These are phyloP conservation scores for Tylopilus felleus DNA, from an alignment of 768 basidiomycete genomes.

Conservation along the genomic window DNA sequence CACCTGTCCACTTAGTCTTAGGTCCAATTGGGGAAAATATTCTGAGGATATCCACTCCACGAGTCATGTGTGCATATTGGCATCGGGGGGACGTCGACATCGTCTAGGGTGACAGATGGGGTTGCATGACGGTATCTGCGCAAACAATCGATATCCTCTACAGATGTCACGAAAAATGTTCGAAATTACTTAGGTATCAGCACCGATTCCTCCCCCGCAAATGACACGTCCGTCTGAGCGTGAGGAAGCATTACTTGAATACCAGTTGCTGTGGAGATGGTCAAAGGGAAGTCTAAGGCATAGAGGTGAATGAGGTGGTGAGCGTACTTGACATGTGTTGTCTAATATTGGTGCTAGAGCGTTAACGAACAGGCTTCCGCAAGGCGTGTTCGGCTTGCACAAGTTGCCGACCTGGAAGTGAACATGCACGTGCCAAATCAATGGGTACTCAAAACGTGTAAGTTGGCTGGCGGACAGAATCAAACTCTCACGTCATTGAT, in stretches of 20 bases:
- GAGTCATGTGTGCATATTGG: neutral
- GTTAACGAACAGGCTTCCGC: neutral
- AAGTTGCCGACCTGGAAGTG: neutral
- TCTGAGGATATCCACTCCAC: conserved; percentile 31
- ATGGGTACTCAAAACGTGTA: conserved; percentile 1
- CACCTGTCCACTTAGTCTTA: conserved; percentile 31
- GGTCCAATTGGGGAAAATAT: conserved; percentile 34
- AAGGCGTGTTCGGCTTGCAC: neutral
- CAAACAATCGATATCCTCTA: conserved; percentile 17
- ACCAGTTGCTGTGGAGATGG: conserved; percentile 13
- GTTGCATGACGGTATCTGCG: conserved; percentile 36
- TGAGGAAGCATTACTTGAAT: conserved; percentile 4
- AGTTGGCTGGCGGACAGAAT: conserved; percentile 5
- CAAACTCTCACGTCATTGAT: too few relatives aligned
- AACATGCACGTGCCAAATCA: too few relatives aligned
- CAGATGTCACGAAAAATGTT: neutral
- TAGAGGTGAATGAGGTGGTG: neutral
- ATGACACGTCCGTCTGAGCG: conserved; percentile 7
- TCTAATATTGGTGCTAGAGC: conserved; percentile 2
- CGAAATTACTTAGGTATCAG: conserved; percentile 25
- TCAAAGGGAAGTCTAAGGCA: neutral
- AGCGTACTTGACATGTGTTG: conserved; percentile 1
- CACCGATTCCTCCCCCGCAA: conserved; percentile 8
- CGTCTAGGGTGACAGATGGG: conserved; percentile 33
- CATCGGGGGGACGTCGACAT: conserved; percentile 7